Base-by-base conservation (phyloP, 176 grass and related monocot species). In the Elymus sibiricus region DNA sequence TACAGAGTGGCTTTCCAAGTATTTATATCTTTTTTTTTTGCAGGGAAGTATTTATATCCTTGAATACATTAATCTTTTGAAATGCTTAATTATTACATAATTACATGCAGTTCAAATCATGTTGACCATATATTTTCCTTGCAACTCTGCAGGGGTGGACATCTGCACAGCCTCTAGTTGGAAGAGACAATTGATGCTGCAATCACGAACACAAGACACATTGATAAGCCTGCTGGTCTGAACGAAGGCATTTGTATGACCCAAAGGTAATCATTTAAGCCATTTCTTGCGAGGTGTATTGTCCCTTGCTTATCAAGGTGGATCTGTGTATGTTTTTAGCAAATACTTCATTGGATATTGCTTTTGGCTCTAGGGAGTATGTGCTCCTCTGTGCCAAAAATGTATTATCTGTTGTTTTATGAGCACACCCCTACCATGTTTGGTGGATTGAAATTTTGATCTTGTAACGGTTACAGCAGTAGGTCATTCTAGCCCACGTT, bases 221-320 rank as follows among this genome's bases (percentile, higher is more conserved):
- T 19, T 12, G 6, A 11, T 11, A 44, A 35, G 2, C 37, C 26
- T 47, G 35, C 13, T 67, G 13, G 9, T 14, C 6, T 35, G 26
- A 77, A 34, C 35, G 69, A 44, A 83, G 44, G 71, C 62, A 46
- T 70, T 10, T 29, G 24, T 69, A 35, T 77, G 35, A 77, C 40
- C 26, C 74, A 83, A 77, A 26, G 61, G 17, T 21, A 47, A 29
- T 77, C 14, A 40, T 32, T 14, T 26, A 35, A 58, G 27, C 2
- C 46, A 69, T 12, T 82, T 86, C 22, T 77, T 22, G 60, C 31
- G 28, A 58, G 86, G 44, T 82, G 82, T 77, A 46, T 56, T 43
- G 62, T 76, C 62, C 16, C 26, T 56, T 67, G 61, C 74, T 27
- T n/a, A 61, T 64, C 49, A 28, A 25, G 35, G 53, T 35, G 49